These are phyloP conservation scores for Obba rivulosa DNA, from an alignment of 768 basidiomycete genomes.

Conservation along the genomic window DNA sequence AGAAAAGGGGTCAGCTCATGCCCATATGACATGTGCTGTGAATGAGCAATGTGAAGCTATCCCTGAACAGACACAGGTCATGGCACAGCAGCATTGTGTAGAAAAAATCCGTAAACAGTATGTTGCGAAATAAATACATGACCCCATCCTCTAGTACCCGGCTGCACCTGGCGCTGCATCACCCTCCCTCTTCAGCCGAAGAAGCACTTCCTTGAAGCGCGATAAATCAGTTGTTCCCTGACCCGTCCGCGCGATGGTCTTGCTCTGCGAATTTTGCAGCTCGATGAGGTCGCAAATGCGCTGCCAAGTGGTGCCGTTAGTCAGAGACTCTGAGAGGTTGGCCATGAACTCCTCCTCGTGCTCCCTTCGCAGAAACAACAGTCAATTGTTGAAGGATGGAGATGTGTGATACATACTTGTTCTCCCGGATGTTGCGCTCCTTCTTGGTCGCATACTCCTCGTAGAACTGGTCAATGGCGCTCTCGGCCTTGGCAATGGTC, in stretches of 20 bases:
- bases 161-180: conserved; percentile 88
- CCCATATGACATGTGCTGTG: no score
- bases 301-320: conserved; percentile 92
- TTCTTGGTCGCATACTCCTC: conserved; percentile 85
- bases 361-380: conserved; percentile 49
- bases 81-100: no score
- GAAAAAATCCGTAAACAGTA: no score
- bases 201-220: conserved; percentile 88
- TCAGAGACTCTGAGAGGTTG: conserved; percentile 67
- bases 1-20: no score
- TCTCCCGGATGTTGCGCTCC: conserved; percentile 85
- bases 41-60: no score
- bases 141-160: conserved; percentile 69
- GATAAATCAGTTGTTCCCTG: conserved; percentile 84
- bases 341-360: conserved; percentile 78
- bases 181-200: conserved; percentile 87
- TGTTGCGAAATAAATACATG: conserved; percentile 53
- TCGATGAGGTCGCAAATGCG: conserved; percentile 84
- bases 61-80: no score
- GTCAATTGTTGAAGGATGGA: neutral
- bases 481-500: conserved; percentile 78
- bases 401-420: conserved; percentile 64
- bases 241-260: conserved; percentile 85
- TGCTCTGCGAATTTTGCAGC: conserved; percentile 95
- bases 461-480: conserved; percentile 86